Conservation (phyloP, 345 rosid genomes). For the Litchi chinensis region DNA sequence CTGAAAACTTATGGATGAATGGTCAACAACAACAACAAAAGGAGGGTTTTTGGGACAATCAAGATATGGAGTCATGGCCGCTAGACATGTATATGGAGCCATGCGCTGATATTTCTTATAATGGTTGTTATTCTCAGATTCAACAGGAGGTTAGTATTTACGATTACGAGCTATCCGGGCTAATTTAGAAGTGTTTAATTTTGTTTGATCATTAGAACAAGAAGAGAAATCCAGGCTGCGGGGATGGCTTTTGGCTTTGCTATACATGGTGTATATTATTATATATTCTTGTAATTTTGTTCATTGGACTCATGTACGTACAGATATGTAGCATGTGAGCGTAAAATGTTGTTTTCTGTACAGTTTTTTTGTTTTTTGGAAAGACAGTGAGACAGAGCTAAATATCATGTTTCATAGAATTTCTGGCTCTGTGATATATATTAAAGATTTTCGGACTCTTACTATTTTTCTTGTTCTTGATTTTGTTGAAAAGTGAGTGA, state of each 20-base stretch:
- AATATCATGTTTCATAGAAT: neutral
- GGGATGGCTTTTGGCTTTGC: neutral
- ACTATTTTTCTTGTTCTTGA: neutral
- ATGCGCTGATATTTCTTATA: constrained; percentile 1
- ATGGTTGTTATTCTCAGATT: neutral
- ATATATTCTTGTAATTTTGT: neutral
- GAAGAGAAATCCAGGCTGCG: neutral
- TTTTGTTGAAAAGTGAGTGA: neutral
- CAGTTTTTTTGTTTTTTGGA: too few relatives aligned
- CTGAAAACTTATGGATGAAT: constrained; percentile 8
- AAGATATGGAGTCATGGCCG: constrained; percentile 31
- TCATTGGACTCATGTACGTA: neutral
- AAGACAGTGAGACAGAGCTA: neutral
- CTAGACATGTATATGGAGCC: constrained; percentile 4
- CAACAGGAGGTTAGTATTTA: constrained; percentile 32
- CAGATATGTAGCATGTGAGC: neutral
- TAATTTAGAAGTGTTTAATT: neutral
- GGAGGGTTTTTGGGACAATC: neutral
- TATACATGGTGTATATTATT: neutral
- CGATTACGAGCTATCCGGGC: constrained; percentile 30
- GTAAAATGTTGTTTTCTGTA: neutral
- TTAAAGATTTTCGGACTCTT: neutral
- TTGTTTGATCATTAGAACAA: neutral
- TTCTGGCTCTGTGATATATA: neutral
- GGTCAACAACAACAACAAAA: neutral